These are phyloP conservation scores for Wallacemonas sp. DNA, from an alignment of 208 protist species.

Conservation along the genomic window DNA sequence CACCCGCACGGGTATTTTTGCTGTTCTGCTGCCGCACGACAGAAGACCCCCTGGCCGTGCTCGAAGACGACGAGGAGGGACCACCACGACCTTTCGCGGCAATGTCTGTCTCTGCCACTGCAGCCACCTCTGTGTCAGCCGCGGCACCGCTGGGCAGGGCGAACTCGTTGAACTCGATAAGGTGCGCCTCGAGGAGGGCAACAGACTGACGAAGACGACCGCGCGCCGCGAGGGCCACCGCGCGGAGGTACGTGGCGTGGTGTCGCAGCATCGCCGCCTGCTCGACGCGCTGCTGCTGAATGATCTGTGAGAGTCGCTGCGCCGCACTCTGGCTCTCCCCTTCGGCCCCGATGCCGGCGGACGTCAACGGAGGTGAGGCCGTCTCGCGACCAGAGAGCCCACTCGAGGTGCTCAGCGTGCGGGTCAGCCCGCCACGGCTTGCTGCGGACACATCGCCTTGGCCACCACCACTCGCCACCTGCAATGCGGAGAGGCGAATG, in stretches of 20 bases:
- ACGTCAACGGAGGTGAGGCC: not conserved
- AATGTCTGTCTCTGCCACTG: not conserved
- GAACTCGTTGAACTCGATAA: conserved; percentile 16
- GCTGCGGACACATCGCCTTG: too few relatives aligned
- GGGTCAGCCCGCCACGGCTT: not conserved
- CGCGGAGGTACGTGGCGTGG: conserved; percentile 20
- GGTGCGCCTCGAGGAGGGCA: conserved; percentile 15
- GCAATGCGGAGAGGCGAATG: conserved; percentile 10
- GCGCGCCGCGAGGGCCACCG: conserved; percentile 6
- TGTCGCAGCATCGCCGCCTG: conserved; percentile 29
- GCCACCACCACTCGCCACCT: too few relatives aligned
- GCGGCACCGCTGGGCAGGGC: not conserved
- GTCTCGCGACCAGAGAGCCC: not conserved
- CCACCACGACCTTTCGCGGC: too few relatives aligned
- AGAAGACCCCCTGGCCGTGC: not conserved
- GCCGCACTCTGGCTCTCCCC: not conserved
- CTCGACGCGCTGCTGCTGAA: conserved; percentile 18
- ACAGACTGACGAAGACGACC: conserved; percentile 13
- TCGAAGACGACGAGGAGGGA: conserved; percentile 1
- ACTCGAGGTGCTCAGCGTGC: not conserved
- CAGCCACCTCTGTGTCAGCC: not conserved
- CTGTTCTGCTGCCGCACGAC: not conserved
- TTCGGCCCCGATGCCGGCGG: not conserved
- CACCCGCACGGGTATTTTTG: not conserved
- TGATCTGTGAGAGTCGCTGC: not conserved